Evolutionary conservation across 2,329 filamentous ascomycete genomes (phyloP).

Genomic region (Colletotrichum sp.): DNA sequence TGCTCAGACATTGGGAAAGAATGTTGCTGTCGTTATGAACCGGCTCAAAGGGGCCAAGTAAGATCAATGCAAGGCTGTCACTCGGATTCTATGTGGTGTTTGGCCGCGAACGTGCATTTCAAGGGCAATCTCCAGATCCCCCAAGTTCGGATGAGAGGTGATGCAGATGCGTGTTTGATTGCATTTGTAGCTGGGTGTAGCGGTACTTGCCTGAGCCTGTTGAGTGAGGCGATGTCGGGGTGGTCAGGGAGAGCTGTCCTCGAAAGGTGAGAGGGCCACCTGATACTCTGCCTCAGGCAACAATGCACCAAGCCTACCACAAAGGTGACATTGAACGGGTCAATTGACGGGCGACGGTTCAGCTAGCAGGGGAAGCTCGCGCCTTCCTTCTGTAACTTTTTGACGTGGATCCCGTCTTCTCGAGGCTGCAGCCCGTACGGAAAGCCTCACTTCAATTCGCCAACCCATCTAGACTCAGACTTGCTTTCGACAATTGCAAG

Average conservation of each 20-base stretch:
- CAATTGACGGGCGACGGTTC: background rate
- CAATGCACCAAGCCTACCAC: background rate
- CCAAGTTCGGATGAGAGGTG: background rate
- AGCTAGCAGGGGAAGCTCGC: slow-evolving; percentile 20
- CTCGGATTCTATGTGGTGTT: background rate
- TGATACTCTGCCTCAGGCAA: slow-evolving; percentile 22
- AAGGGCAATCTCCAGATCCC: background rate
- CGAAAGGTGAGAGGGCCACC: background rate
- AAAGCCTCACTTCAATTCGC: background rate
- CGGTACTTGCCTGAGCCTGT: background rate
- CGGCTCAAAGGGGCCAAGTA: background rate
- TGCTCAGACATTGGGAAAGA: slow-evolving; percentile 19
- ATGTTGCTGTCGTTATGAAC: slow-evolving; percentile 11
- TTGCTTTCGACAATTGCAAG: background rate
- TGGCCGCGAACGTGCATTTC: background rate
- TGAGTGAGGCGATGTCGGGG: background rate
- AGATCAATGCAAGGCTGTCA: background rate
- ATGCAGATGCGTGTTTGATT: background rate
- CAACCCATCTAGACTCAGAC: background rate
- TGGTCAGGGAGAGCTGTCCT: background rate
- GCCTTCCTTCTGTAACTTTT: slow-evolving; percentile 14
- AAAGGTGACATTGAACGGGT: background rate
- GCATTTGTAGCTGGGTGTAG: background rate
- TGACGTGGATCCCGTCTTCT: slow-evolving; percentile 2
- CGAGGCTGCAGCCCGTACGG: background rate